These are phyloP conservation scores for Oryza glumipatula DNA, from an alignment of 176 grass and related monocot genomes.

Conservation along the genomic window DNA sequence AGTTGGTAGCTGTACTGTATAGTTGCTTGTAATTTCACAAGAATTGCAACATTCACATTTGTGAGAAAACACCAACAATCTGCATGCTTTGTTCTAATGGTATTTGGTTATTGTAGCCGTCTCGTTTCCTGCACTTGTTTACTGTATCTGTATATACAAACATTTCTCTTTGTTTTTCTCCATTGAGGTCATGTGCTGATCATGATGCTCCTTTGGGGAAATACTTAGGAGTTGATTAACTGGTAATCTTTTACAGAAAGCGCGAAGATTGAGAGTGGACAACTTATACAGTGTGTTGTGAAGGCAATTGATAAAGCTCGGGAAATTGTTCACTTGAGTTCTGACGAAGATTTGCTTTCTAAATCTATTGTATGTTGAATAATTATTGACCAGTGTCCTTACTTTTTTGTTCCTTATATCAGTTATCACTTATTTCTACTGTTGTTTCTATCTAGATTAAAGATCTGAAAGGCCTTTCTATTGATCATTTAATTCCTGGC, in stretches of 20 bases:
- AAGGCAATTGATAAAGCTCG: constrained; percentile 81
- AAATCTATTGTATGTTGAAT: constrained; percentile 72
- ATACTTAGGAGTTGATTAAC: constrained; percentile 24
- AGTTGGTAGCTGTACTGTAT: constrained; percentile 18
- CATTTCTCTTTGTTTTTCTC: constrained; percentile 1
- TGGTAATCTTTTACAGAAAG: constrained; percentile 54
- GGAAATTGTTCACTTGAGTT: constrained; percentile 73
- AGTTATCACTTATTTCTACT: constrained; percentile 33
- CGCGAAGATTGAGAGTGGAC: constrained; percentile 49
- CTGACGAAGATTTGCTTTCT: constrained; percentile 68
- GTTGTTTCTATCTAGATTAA: constrained; percentile 63
- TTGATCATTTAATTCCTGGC: constrained; percentile 94
- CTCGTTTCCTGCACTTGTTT: neutral
- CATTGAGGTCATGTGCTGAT: constrained; percentile 24
- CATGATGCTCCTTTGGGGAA: constrained; percentile 23
- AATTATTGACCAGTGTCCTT: neutral
- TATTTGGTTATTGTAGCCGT: neutral
- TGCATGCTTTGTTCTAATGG: neutral
- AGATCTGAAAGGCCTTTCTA: constrained; percentile 89
- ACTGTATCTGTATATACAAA: constrained; percentile 22
- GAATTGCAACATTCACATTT: neutral
- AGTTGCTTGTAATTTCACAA: constrained; percentile 12
- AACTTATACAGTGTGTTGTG: constrained; percentile 78
- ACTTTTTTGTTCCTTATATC: constrained; percentile 34
- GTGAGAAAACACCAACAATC: neutral